Base-by-base conservation (phyloP, 2,329 filamentous ascomycete species). In the Domatiomyces globalis region DNA sequence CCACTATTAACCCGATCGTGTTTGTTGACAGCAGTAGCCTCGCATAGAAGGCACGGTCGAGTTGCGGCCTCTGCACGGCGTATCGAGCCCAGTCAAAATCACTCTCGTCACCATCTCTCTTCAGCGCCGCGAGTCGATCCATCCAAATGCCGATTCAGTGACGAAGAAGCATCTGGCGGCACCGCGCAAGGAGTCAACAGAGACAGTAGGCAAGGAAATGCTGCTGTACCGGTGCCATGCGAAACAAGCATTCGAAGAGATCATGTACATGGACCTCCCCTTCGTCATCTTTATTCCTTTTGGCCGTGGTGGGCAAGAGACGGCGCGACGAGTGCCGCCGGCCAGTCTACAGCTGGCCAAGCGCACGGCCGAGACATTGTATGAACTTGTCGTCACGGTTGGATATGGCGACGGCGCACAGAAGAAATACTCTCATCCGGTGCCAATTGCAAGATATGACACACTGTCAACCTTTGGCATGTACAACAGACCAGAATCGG, bases 281-380 rank as follows among this genome's bases (percentile, higher is more conserved):
- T 98, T 98, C 65, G 86, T 96, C 43, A 79, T 98, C 53, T 96
- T 96, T 69, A 95, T 98, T 65, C 92, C 92, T 2, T 96, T 89
- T 64, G 90, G 90, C 42, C 80, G 88, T 60, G 87, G 87, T 47
- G 88, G 89, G 51, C 86, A 94, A 66, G 92, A 96, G 69, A 83
- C 85, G 22, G 92, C 89, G 60, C 76, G 88, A 60, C 80, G 89
- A 60, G 89, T 96, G 63, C 92, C 92, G 1, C 90, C 92, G 2
- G 89, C 92, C 33, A 95, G 87, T 59, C 70, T 98, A 62, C 87
- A 94, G 67, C 76, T 98, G 51, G 84, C 88, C 20, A 92, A 85
- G 69, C 81, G 92, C 62, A 95, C 87, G n/a, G 89, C 88, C 54
- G 92, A 98, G 72, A 98, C 92, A 45, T 95, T 77, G 66, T 98